These are phyloP conservation scores for Cladosporium sp. DNA, from an alignment of 2,329 filamentous ascomycete species.

Conservation along the genomic window DNA sequence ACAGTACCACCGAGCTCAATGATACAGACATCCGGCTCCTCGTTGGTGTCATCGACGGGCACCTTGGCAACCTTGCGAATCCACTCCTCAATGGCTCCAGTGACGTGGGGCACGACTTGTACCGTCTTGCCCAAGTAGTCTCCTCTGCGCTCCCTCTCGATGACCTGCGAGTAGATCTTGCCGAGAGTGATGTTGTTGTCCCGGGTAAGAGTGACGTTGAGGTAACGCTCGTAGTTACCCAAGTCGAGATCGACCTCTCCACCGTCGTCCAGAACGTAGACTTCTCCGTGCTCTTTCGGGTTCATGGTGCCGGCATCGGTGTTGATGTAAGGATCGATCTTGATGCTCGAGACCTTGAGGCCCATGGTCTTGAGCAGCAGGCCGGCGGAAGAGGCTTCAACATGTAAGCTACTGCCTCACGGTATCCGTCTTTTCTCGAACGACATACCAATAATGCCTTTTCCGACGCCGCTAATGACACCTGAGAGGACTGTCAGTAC, in stretches of 20 bases:
- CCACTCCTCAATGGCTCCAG: slow-evolving; percentile 88
- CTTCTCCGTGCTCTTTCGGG: slow-evolving; percentile 75
- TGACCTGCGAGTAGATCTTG: slow-evolving; percentile 89
- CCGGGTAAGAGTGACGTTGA: slow-evolving; percentile 73
- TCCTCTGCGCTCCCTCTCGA: slow-evolving; percentile 65
- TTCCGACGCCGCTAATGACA: slow-evolving; percentile 57
- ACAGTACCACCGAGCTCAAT: slow-evolving; percentile 67
- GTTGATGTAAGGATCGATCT: slow-evolving; percentile 71
- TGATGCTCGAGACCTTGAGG: slow-evolving; percentile 67
- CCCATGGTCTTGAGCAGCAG: slow-evolving; percentile 76
- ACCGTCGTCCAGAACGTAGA: slow-evolving; percentile 81
- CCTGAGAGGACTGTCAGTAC: slow-evolving; percentile 29
- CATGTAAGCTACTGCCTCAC: slow-evolving; percentile 18
- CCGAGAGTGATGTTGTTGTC: slow-evolving; percentile 98
- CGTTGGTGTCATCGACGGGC: slow-evolving; percentile 78
- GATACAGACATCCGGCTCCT: slow-evolving; percentile 88
- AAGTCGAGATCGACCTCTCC: slow-evolving; percentile 73
- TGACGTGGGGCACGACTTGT: slow-evolving; percentile 92
- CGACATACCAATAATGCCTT: slow-evolving; percentile 57
- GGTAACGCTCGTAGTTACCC: slow-evolving; percentile 75
- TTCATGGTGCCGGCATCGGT: slow-evolving; percentile 72
- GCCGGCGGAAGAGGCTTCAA: slow-evolving; percentile 63
- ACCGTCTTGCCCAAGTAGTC: slow-evolving; percentile 85
- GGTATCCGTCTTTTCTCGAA: slow-evolving; percentile 5
- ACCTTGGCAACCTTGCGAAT: slow-evolving; percentile 80